Evolutionary conservation across 768 basidiomycete genomes (phyloP).

Genomic region (Suillus tomentosus): DNA sequence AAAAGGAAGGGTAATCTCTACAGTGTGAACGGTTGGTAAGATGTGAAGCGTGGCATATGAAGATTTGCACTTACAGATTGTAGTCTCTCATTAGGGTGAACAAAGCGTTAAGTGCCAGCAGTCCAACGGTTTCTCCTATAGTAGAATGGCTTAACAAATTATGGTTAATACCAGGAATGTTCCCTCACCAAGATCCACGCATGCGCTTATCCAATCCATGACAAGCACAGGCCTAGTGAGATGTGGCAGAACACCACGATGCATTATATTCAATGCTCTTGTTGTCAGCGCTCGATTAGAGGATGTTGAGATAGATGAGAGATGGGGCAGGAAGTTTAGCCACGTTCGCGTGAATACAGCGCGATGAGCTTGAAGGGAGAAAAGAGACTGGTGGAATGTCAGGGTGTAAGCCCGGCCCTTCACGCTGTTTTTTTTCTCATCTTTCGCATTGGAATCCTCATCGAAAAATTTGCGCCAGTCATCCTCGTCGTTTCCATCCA

Average conservation of each 20-base stretch:
- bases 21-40: conserved; percentile 12
- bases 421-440: conserved; percentile 39
- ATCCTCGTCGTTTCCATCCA: conserved; percentile 44
- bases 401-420: conserved; percentile 58
- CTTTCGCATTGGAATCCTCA: conserved; percentile 46
- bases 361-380: conserved; percentile 74
- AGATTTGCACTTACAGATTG: conserved; percentile 68
- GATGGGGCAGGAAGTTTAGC: conserved; percentile 66
- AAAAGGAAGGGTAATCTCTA: conserved; percentile 96
- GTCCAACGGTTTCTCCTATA: conserved; percentile 78
- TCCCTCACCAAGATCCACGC: conserved; percentile 74
- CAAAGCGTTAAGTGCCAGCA: conserved; percentile 88
- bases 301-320: conserved; percentile 42
- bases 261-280: conserved; percentile 75
- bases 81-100: conserved; percentile 91
- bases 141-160: conserved; percentile 6
- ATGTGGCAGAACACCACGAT: conserved; percentile 81
- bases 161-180: neutral
- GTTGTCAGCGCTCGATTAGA: conserved; percentile 44
- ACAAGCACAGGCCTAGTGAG: conserved; percentile 73
- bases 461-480: conserved; percentile 90
- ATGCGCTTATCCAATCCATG: conserved; percentile 92
- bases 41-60: neutral
- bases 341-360: conserved; percentile 83
- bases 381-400: conserved; percentile 76